A percentile compares a stretch with the other conserved stretches of the same genome.
Evolutionary conservation across 495 filamentous ascomycete genomes (phyloP).

Genomic region (Achaetomiella virescens): DNA sequence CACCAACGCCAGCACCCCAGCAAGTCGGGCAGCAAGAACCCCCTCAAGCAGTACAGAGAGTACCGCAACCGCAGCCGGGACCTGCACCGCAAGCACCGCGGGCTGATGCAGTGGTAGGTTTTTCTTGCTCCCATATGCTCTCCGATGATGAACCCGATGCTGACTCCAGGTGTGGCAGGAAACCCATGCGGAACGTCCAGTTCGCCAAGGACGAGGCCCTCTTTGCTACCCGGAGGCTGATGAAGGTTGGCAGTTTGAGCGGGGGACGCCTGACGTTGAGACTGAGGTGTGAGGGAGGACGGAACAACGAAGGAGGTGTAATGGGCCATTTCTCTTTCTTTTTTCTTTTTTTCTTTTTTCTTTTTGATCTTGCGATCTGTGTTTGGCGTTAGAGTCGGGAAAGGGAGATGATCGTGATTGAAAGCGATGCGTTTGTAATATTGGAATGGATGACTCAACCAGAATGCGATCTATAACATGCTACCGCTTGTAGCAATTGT

Average conservation of each 20-base stretch:
- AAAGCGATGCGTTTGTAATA: background rate
- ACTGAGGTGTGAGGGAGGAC: constrained; percentile 44
- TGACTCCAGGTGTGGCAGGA: constrained; percentile 21
- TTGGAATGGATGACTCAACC: background rate
- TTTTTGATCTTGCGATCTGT: too few species aligned
- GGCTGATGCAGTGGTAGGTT: constrained; percentile 65
- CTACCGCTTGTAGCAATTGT: background rate
- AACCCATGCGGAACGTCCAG: constrained; percentile 59
- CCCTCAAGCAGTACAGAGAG: constrained; percentile 42
- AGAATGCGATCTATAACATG: background rate
- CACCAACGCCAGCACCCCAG: constrained; percentile 12
- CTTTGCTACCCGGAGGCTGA: constrained; percentile 52
- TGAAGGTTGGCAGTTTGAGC: constrained; percentile 49
- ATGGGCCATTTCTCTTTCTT: background rate
- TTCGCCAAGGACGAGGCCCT: constrained; percentile 67
- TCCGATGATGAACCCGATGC: background rate
- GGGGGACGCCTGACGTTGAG: constrained; percentile 68
- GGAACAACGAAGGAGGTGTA: background rate
- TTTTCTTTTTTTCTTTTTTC: background rate
- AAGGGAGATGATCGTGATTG: background rate
- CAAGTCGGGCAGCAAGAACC: constrained; percentile 32
- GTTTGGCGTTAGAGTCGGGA: background rate
- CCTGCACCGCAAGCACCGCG: constrained; percentile 62
- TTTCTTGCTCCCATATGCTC: background rate
- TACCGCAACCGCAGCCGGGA: constrained; percentile 50